Evolutionary conservation across 208 protist genomes (phyloP), one percentile per base, ranked within the genome.

Genomic region (Crithidia mellificae): DNA sequence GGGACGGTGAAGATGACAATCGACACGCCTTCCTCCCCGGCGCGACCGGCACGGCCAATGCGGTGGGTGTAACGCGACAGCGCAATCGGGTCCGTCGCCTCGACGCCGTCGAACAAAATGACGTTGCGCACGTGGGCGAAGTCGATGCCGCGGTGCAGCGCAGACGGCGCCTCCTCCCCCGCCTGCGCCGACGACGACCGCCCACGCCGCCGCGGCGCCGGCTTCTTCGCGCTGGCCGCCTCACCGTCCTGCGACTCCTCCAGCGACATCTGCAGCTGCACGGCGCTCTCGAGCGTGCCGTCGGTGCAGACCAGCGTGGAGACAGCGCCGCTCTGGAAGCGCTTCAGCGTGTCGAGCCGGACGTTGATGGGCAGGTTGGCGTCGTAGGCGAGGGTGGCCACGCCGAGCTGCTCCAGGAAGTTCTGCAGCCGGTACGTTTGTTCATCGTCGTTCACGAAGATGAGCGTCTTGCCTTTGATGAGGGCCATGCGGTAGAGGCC

Each of bases 241-340:
- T 36, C 69, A 9, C 49, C 55, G n/a, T 15, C 59, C 6, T 30
- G 41, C 43, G 64, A 30, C 34, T 68, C 39, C 19, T 78, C 67
- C 52, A 82, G 57, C 32, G 64, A 81, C 69, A 68, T 78, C 70
- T 86, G 82, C 62, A 94, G 75, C 52, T 80, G 81, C 70, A 88
- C 84, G 19, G 79, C 85, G 34, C 71, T 93, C 72, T 91, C 93
- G 24, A 95, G 58, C 29, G 81, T 97, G 55, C 91, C 85, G 80
- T 99, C 98, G 20, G 97, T 99, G 53, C 97, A 98, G 59, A 99
- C 97, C 20, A 99, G 85, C 38, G 94, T 96, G n/a, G 92, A 90
- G 44, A 98, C 98, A 14, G 61, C 56, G n/a, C 98, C 97, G 22
- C 74, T 77, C 74, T 99, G 98, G 70, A 99, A 99, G 22, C 97